A percentile compares a stretch with the other conserved stretches of the same genome.
These are phyloP conservation scores for Lactarius hengduanensis DNA, from an alignment of 768 basidiomycete species.

Conservation along the genomic window DNA sequence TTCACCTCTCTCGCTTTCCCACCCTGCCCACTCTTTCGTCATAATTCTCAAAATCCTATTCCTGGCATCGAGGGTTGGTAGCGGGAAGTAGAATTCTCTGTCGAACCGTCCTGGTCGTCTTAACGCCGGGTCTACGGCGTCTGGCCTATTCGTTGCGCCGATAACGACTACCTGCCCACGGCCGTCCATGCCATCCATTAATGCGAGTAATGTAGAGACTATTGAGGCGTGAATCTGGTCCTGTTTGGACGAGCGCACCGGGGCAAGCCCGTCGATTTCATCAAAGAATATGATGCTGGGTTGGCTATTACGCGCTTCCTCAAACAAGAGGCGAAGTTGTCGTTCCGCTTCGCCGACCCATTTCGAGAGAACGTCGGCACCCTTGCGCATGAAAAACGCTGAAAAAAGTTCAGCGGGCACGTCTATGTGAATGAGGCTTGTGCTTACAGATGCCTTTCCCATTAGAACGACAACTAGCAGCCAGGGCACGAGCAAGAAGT, in stretches of 20 bases:
- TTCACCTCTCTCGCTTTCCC: conserved; percentile 54
- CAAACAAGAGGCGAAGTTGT: conserved; percentile 90
- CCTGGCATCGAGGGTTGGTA: conserved; percentile 81
- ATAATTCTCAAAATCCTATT: conserved; percentile 89
- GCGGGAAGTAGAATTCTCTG: conserved; percentile 95
- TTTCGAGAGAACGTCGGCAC: conserved; percentile 95
- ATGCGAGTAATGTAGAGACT: conserved; percentile 89
- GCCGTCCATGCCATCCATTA: conserved; percentile 99
- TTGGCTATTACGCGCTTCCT: conserved; percentile 89
- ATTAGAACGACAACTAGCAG: conserved; percentile 84
- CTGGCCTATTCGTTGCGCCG: conserved; percentile 95
- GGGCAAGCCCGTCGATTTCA: conserved; percentile 98
- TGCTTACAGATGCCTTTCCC: conserved; percentile 82
- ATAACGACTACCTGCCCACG: conserved; percentile 97
- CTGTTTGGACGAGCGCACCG: conserved; percentile 96
- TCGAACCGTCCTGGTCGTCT: conserved; percentile 95
- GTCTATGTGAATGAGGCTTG: background rate
- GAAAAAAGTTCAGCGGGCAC: background rate
- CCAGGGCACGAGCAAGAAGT: conserved; percentile 87
- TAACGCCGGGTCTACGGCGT: conserved; percentile 96
- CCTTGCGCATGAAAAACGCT: conserved; percentile 99
- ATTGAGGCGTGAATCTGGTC: conserved; percentile 99
- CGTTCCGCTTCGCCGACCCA: conserved; percentile 99
- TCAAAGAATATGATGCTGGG: conserved; percentile 99
- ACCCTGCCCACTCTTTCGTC: conserved; percentile 87